These are phyloP conservation scores for Isatis tinctoria DNA, from an alignment of 345 rosid genomes.

Conservation along the genomic window DNA sequence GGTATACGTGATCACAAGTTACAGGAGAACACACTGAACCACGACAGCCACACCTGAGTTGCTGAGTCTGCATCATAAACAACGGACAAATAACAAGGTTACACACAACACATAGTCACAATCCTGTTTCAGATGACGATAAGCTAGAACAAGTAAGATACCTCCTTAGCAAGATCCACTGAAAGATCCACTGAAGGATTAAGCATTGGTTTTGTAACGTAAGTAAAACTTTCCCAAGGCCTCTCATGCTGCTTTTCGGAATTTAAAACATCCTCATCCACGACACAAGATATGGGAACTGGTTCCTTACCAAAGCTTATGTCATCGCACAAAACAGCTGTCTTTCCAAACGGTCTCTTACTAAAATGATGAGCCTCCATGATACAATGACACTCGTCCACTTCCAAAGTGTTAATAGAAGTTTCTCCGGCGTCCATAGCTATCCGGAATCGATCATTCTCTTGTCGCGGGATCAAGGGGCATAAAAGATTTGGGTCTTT, in stretches of 20 bases:
- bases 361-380: conserved; percentile 57
- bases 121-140: neutral
- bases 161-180: no score
- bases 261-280: conserved; percentile 55
- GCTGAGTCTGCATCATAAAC: conserved; percentile 49
- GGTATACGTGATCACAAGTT: conserved; percentile 92
- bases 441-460: conserved; percentile 26
- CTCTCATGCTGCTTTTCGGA: conserved; percentile 31
- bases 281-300: conserved; percentile 65
- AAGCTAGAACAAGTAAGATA: conserved; percentile 25
- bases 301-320: conserved; percentile 85
- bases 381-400: conserved; percentile 84
- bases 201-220: conserved; percentile 57
- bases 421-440: conserved; percentile 27
- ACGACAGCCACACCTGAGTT: conserved; percentile 68
- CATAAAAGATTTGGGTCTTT: conserved; percentile 37
- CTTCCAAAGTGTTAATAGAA: conserved; percentile 46
- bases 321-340: conserved; percentile 60
- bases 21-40: conserved; percentile 57
- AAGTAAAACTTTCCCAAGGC: conserved; percentile 83
- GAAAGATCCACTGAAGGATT: conserved; percentile 47
- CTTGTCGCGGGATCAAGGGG: conserved; percentile 43
- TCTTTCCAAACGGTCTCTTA: conserved; percentile 42
- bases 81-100: neutral
- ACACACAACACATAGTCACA: neutral